Conservation (phyloP, 441 rosid species). For the Erodium moschatum region DNA sequence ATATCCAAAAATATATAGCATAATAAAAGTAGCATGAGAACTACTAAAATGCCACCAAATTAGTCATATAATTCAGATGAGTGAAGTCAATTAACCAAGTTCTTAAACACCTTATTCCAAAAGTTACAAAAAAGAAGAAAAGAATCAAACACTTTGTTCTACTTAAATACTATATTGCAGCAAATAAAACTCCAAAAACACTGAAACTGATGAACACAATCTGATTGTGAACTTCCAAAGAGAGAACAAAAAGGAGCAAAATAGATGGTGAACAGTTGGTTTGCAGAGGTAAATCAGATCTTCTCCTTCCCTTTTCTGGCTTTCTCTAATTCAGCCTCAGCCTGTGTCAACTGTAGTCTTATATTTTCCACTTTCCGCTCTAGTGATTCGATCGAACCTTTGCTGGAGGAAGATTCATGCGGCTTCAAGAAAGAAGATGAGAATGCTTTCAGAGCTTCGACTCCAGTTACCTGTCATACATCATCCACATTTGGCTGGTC, state of each 20-base stretch:
- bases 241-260: no score
- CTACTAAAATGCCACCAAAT: no score
- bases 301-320: slow-evolving; percentile 50
- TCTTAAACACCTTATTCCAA: background rate
- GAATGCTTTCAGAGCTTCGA: slow-evolving; percentile 75
- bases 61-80: no score
- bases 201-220: background rate
- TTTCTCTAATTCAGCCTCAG: slow-evolving; percentile 66
- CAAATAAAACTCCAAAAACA: slow-evolving; percentile 9
- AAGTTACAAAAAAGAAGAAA: background rate
- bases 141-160: slow-evolving; percentile 17
- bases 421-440: slow-evolving; percentile 54
- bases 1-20: no score
- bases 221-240: background rate
- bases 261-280: no score
- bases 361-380: slow-evolving; percentile 46
- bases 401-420: slow-evolving; percentile 38
- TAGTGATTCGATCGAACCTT: slow-evolving; percentile 44
- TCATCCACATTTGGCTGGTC: no score
- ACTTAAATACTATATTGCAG: slow-evolving; percentile 13
- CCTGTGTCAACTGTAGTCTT: slow-evolving; percentile 43
- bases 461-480: slow-evolving; percentile 71
- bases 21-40: no score
- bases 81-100: background rate
- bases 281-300: slow-evolving; percentile 20